Evolutionary conservation across 129 eudicot species (phyloP).

Genomic region (Escallonia rubra): DNA sequence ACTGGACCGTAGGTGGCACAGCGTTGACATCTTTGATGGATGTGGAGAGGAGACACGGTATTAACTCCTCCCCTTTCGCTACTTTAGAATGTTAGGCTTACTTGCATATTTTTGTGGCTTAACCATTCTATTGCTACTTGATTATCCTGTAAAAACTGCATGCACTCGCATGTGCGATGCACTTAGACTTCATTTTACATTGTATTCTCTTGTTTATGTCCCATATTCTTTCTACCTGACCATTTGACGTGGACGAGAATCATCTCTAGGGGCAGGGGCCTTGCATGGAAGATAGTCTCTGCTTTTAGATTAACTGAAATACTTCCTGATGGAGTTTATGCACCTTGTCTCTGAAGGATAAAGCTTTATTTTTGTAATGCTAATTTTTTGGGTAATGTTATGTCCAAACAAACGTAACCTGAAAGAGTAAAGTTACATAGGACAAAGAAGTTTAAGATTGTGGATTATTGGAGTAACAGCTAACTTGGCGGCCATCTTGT

Average conservation of each 20-base stretch:
- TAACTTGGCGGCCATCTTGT: too few species aligned
- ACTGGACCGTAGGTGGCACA: constrained; percentile 98
- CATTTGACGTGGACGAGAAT: neutral
- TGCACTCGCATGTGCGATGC: neutral
- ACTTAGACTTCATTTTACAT: too few species aligned
- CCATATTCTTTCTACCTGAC: neutral
- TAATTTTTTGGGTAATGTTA: too few species aligned
- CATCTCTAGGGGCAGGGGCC: neutral
- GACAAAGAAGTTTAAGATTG: too few species aligned
- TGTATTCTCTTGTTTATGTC: neutral
- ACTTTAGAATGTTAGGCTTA: neutral
- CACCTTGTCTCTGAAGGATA: too few species aligned
- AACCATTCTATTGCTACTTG: neutral
- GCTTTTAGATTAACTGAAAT: too few species aligned
- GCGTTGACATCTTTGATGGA: constrained; percentile 92
- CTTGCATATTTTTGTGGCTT: neutral
- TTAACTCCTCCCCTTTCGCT: neutral
- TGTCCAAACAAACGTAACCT: too few species aligned
- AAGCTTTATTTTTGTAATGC: too few species aligned
- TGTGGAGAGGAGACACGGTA: constrained; percentile 99
- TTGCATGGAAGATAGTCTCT: too few species aligned
- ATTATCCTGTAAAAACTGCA: neutral
- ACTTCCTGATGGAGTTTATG: too few species aligned
- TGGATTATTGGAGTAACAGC: too few species aligned
- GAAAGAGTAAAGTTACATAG: too few species aligned